Evolutionary conservation across 2,329 filamentous ascomycete genomes (phyloP).

Genomic region (Scorias spongiosa): DNA sequence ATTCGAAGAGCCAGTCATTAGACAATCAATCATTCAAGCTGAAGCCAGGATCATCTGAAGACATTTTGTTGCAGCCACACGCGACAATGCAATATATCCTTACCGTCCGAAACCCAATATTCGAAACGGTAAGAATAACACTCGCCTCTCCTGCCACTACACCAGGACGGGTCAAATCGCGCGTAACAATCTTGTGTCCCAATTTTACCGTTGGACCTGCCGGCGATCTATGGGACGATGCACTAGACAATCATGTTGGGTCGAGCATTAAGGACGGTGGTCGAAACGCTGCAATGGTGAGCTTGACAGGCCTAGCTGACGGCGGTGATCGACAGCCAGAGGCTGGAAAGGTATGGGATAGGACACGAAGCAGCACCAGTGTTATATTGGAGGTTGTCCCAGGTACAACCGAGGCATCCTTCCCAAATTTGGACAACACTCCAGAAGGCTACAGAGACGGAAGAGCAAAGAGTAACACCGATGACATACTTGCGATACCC

Average conservation of each 20-base stretch:
- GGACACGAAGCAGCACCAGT: conserved; percentile 84
- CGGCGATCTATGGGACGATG: conserved; percentile 88
- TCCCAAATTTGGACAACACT: conserved; percentile 3
- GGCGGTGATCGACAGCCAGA: conserved; percentile 50
- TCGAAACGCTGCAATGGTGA: conserved; percentile 17
- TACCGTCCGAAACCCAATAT: conserved; percentile 86
- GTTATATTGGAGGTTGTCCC: conserved; percentile 84
- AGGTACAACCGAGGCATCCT: conserved; percentile 19
- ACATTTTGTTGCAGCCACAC: conserved; percentile 22
- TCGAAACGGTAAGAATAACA: conserved; percentile 75
- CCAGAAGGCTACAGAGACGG: conserved; percentile 23
- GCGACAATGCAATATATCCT: conserved; percentile 62
- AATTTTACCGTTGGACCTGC: conserved; percentile 91
- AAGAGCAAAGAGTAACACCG: conserved; percentile 34
- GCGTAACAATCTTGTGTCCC: conserved; percentile 83
- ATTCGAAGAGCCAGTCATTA: conserved; percentile 29
- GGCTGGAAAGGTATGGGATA: conserved; percentile 91
- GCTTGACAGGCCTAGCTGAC: conserved; percentile 21
- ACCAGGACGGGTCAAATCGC: conserved; percentile 59
- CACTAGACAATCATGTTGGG: conserved; percentile 31
- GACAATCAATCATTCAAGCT: conserved; percentile 21
- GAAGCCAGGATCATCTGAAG: conserved; percentile 9
- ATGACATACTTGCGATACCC: conserved; percentile 70
- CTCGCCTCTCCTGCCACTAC: conserved; percentile 71
- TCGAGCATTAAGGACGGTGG: conserved; percentile 9